Percentiles rank a stretch among this genome's conserved stretches.
Conservation (phyloP, 768 basidiomycete genomes). For the Zangia roseola region DNA sequence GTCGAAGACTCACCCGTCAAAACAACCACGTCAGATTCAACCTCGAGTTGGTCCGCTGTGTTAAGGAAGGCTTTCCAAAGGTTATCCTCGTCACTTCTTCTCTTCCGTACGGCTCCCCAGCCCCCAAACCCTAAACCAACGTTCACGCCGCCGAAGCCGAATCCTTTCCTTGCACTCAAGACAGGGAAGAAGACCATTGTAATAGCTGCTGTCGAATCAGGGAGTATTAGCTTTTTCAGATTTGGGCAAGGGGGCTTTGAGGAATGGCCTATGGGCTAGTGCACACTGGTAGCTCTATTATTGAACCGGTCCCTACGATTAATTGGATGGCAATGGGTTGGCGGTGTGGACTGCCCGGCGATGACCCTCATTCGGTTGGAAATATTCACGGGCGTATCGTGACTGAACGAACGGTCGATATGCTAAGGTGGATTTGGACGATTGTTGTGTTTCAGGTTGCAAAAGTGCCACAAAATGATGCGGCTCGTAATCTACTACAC, state of each 20-base stretch:
- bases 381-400: too few relatives aligned
- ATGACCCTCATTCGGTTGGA: too few relatives aligned
- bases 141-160: conserved; percentile 39
- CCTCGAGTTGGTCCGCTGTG: neutral
- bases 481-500: too few relatives aligned
- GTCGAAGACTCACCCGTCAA: conserved; percentile 1
- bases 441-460: too few relatives aligned
- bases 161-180: conserved; percentile 81
- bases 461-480: too few relatives aligned
- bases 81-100: conserved; percentile 7
- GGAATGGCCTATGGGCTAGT: conserved; percentile 69
- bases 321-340: too few relatives aligned
- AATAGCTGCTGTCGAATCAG: conserved; percentile 85
- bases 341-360: too few relatives aligned
- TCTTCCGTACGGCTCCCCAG: neutral
- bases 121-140: conserved; percentile 29
- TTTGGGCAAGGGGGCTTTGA: conserved; percentile 85
- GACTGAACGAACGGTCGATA: too few relatives aligned
- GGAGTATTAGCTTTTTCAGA: conserved; percentile 84
- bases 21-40: neutral
- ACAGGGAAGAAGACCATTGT: conserved; percentile 81
- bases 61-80: conserved; percentile 1
- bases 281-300: neutral
- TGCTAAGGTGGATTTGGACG: too few relatives aligned
- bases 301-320: too few relatives aligned